Evolutionary conservation across 495 filamentous ascomycete species (phyloP).

Genomic region (Podospora conica): DNA sequence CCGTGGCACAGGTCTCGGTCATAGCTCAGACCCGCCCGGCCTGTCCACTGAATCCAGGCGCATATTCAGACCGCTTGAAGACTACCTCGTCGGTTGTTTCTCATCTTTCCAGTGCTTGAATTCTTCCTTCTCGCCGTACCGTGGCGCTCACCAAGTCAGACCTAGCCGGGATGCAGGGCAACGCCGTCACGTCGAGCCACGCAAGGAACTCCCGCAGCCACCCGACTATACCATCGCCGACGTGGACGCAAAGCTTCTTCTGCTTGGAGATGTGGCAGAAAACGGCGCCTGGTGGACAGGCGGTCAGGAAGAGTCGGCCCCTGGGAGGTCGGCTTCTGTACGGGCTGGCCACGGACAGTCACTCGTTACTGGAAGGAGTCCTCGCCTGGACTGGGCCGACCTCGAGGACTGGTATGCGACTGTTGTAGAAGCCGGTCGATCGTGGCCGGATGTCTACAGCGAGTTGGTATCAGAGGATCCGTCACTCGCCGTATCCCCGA

Average conservation of each 20-base stretch:
- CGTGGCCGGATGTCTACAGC: constrained; percentile 53
- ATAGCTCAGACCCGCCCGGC: constrained; percentile 16
- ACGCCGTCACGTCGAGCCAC: constrained; percentile 19
- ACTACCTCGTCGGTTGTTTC: constrained; percentile 65
- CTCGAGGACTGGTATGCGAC: constrained; percentile 69
- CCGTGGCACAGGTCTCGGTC: background rate
- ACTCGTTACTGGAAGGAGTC: constrained; percentile 54
- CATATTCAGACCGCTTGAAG: constrained; percentile 68
- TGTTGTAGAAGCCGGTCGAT: constrained; percentile 51
- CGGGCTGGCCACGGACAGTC: constrained; percentile 31
- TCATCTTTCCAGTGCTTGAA: constrained; percentile 67
- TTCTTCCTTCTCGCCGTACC: constrained; percentile 54
- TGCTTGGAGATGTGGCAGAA: constrained; percentile 74
- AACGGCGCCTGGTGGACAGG: constrained; percentile 84
- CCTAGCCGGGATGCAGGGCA: constrained; percentile 9
- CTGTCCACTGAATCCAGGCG: constrained; percentile 28
- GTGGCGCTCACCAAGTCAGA: constrained; percentile 25
- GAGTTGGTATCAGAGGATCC: constrained; percentile 32
- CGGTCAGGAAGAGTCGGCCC: constrained; percentile 39
- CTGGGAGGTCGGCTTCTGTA: constrained; percentile 29
- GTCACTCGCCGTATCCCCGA: constrained; percentile 20
- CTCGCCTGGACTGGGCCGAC: constrained; percentile 70
- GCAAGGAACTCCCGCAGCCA: constrained; percentile 19
- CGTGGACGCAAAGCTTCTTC: constrained; percentile 69
- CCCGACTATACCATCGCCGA: constrained; percentile 34